phyloP scores from a whole-genome alignment of 1,284 basidiomycete species.

The Microstroma glucosiphilum region DNA sequence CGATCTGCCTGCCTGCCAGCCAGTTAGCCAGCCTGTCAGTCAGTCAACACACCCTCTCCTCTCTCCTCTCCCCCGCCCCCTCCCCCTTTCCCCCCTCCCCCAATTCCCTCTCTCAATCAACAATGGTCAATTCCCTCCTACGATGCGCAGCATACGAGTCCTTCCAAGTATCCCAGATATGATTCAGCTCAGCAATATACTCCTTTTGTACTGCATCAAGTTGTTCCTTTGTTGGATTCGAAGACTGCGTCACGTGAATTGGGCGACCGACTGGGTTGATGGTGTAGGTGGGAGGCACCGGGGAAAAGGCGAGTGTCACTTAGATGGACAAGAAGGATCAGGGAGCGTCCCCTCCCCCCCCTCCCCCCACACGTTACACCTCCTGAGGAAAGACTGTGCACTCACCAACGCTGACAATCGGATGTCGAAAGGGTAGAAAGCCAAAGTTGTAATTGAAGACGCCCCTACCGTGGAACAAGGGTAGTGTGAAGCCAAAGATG shows the following conservation, averaged over 20 bases:
- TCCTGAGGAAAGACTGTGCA: constrained; percentile 3
- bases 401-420: constrained; percentile 77
- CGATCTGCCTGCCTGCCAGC: no score
- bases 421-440: constrained; percentile 84
- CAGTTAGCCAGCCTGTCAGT: no score
- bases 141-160: constrained; percentile 38
- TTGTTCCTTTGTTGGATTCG: constrained; percentile 74
- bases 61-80: no score
- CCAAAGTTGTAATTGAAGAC: constrained; percentile 67
- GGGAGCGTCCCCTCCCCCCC: not conserved
- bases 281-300: no score
- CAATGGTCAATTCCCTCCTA: constrained; percentile 45
- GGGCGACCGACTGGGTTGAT: constrained; percentile 71
- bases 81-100: no score
- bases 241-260: constrained; percentile 69
- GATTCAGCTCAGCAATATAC: constrained; percentile 73
- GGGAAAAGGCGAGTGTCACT: not conserved
- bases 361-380: not conserved
- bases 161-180: constrained; percentile 49
- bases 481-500: constrained; percentile 91
- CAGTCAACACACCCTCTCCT: no score
- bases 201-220: constrained; percentile 70
- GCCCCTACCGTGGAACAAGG: constrained; percentile 73
- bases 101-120: constrained; percentile 19
- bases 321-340: not conserved